A percentile compares a stretch with the other conserved stretches of the same genome.
phyloP scores from a whole-genome alignment of 345 rosid genomes.

The Gossypium mustelinum region DNA sequence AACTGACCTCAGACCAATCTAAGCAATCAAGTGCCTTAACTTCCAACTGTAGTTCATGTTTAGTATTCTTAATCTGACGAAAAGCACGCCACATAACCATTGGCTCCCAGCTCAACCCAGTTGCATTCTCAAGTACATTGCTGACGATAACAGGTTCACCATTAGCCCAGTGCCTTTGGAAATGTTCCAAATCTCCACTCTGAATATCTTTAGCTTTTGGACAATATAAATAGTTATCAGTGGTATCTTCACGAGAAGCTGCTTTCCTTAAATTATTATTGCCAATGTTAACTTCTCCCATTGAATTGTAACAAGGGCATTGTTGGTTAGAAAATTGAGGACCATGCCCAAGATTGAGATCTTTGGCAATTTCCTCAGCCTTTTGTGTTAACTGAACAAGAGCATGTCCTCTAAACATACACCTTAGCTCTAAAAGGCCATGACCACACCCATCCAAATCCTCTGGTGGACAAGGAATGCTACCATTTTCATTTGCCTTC shows the following conservation, averaged over 20 bases:
- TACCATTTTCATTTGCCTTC: constrained; percentile 38
- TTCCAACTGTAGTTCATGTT: constrained; percentile 27
- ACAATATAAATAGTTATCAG: constrained; percentile 47
- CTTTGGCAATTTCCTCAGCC: constrained; percentile 30
- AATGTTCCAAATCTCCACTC: constrained; percentile 45
- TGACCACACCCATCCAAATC: constrained; percentile 37
- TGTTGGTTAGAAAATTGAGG: not conserved
- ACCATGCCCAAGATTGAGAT: not conserved
- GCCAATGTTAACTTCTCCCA: constrained; percentile 19
- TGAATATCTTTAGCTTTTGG: constrained; percentile 36
- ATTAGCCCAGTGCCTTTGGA: constrained; percentile 57
- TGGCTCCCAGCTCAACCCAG: constrained; percentile 70
- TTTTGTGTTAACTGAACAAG: constrained; percentile 34
- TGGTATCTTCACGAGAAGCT: constrained; percentile 37
- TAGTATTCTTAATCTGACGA: constrained; percentile 36
- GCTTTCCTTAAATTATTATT: constrained; percentile 32
- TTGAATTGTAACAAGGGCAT: constrained; percentile 35
- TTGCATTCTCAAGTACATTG: constrained; percentile 43
- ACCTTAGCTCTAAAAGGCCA: constrained; percentile 28
- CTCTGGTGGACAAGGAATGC: constrained; percentile 34
- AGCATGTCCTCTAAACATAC: constrained; percentile 26
- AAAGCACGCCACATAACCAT: constrained; percentile 70
- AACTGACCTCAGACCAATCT: constrained; percentile 53
- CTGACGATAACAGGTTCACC: constrained; percentile 59
- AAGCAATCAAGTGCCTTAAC: constrained; percentile 62